phyloP scores from a whole-genome alignment of 176 grass and related monocot genomes.

The Triticum aestivum region DNA sequence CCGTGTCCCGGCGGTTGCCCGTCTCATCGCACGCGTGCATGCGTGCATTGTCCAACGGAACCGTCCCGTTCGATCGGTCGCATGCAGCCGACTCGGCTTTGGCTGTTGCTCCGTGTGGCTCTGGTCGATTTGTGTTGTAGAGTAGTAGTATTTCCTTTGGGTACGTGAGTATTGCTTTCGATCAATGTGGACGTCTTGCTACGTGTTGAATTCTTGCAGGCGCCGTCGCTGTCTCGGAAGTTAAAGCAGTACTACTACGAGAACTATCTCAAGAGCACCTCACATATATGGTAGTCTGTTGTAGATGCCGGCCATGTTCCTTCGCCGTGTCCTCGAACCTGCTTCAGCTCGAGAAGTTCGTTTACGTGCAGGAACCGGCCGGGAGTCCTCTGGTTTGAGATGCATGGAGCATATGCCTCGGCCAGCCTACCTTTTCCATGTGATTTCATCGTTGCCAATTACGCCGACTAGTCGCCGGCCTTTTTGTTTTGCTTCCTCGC shows the following conservation, averaged over 20 bases:
- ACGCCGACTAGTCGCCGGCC: too few relatives aligned
- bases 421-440: neutral
- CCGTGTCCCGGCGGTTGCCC: too few relatives aligned
- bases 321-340: neutral
- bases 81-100: too few relatives aligned
- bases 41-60: too few relatives aligned
- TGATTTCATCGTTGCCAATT: neutral
- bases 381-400: neutral
- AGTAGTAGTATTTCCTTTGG: neutral
- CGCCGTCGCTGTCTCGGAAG: neutral
- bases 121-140: neutral
- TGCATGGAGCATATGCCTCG: neutral
- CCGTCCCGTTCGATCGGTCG: too few relatives aligned
- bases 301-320: neutral
- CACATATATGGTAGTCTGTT: too few relatives aligned
- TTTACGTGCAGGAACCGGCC: neutral
- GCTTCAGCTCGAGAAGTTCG: neutral
- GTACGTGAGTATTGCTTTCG: neutral
- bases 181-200: neutral
- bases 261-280: too few relatives aligned
- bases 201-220: neutral
- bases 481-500: conserved; percentile 19
- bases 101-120: too few relatives aligned
- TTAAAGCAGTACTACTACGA: too few relatives aligned
- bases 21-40: too few relatives aligned